Evolutionary conservation across 768 basidiomycete genomes (phyloP).

Genomic region (Tricholoma furcatifolium): DNA sequence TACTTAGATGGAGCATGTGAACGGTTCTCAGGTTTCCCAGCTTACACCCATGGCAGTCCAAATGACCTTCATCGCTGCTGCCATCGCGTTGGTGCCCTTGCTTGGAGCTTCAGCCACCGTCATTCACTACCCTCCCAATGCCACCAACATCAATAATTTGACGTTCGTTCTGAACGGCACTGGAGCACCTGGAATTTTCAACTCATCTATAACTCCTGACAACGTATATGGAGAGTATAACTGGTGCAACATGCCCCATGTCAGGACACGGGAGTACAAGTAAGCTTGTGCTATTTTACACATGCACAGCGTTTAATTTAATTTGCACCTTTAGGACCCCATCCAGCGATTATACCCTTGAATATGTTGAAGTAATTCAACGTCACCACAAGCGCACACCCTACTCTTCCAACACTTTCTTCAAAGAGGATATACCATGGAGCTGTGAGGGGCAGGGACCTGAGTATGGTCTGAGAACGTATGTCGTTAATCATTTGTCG

Average conservation of each 20-base stretch:
- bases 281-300: slow-evolving; percentile 19
- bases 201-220: slow-evolving; percentile 38
- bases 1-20: background rate
- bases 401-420: slow-evolving; percentile 49
- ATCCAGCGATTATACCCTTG: slow-evolving; percentile 31
- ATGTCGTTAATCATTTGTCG: background rate
- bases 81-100: slow-evolving; percentile 14
- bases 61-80: background rate
- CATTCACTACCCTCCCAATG: slow-evolving; percentile 38
- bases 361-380: slow-evolving; percentile 53
- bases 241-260: slow-evolving; percentile 59
- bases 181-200: slow-evolving; percentile 47
- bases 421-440: slow-evolving; percentile 46
- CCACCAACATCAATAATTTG: slow-evolving; percentile 41
- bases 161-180: slow-evolving; percentile 40
- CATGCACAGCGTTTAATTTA: too few relatives aligned
- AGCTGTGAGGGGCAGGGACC: slow-evolving; percentile 42
- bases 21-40: background rate
- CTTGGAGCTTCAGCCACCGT: slow-evolving; percentile 19
- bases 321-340: slow-evolving; percentile 29
- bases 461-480: slow-evolving; percentile 31
- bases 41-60: slow-evolving; percentile 4
- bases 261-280: slow-evolving; percentile 43
- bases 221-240: slow-evolving; percentile 44
- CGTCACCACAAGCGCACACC: slow-evolving; percentile 55